Conservation (phyloP, 2,329 filamentous ascomycete species). For the Nemania serpens region DNA sequence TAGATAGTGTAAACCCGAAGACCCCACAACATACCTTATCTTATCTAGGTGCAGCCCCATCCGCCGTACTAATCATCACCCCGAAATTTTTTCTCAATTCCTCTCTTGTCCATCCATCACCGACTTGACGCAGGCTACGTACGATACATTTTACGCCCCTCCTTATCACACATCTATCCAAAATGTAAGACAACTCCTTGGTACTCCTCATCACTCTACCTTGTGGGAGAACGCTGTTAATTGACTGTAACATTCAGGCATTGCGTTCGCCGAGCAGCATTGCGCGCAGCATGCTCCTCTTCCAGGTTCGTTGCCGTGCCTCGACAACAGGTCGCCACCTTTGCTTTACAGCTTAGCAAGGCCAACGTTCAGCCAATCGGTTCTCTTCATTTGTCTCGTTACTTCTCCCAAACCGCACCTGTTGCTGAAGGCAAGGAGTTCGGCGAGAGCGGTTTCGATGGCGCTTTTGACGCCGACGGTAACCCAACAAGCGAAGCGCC, state of each 20-base stretch:
- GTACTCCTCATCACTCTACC: neutral
- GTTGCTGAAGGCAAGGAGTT: slow-evolving; percentile 29
- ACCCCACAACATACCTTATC: too few species aligned
- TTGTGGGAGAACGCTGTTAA: neutral
- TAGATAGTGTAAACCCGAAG: too few species aligned
- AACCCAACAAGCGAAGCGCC: slow-evolving; percentile 10
- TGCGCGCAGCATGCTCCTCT: slow-evolving; percentile 40
- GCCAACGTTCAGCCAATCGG: slow-evolving; percentile 30
- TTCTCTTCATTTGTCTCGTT: slow-evolving; percentile 32
- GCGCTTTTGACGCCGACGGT: slow-evolving; percentile 19
- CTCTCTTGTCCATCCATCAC: neutral
- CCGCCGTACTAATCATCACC: neutral
- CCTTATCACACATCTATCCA: neutral
- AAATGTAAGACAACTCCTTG: slow-evolving; percentile 30
- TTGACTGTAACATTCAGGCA: slow-evolving; percentile 36
- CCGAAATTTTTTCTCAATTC: slow-evolving; percentile 6
- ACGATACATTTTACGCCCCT: neutral
- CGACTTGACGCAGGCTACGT: neutral
- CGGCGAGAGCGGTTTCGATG: neutral
- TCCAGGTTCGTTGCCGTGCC: slow-evolving; percentile 35
- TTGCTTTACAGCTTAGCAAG: slow-evolving; percentile 38
- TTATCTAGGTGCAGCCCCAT: neutral
- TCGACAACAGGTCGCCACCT: slow-evolving; percentile 38
- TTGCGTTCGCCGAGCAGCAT: slow-evolving; percentile 41
- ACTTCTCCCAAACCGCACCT: slow-evolving; percentile 41